Evolutionary conservation across 2,329 filamentous ascomycete genomes (phyloP), one percentile per base, ranked within the genome.

Genomic region (Penicillium aurantiogriseum): DNA sequence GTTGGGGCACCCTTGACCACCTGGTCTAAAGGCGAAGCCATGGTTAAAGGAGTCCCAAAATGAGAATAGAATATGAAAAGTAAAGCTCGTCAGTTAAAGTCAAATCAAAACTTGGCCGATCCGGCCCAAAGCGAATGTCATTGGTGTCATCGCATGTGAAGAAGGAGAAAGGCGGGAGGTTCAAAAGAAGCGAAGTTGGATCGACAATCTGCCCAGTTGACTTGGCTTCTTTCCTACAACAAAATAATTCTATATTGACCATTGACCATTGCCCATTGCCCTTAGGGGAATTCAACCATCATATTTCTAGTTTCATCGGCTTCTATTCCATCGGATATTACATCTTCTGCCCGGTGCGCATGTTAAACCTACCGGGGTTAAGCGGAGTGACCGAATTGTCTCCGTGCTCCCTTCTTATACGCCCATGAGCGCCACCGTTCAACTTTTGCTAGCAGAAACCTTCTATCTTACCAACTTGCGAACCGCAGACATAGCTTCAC

Each of bases 1-100:
- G 86, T 80, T 57, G 91, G 89, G 49, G 91, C 88, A 69, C 92
- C 93, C 79, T 97, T 97, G 78, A 97, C 91, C 69, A 96, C 84
- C 69, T 92, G 91, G 78, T 97, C 92, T 71, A 96, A 82, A 60
- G 74, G 80, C 71, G 87, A 83, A 66, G 85, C 80, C 85, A 89
- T 88, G 61, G 60, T 64, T 72, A 48, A 15, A 50, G 11, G 29
- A 33, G 3, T 35, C 50, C 39, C 29, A 51, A 19, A 5, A 38
- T 35, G 29, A 44, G 17, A 27, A 29, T 23, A 36, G 8, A 29
- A 38, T 25, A 54, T 25, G 15, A 52, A 33, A 45, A 44, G 7
- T 19, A 33, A 39, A 42, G 36, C 36, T 42, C 15, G 10, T 46
- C 54, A 17, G 33, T 50, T 27, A 35, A 58, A 51, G 33, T 57